Conservation (phyloP, 495 filamentous ascomycete genomes). For the Cercophora sp. region DNA sequence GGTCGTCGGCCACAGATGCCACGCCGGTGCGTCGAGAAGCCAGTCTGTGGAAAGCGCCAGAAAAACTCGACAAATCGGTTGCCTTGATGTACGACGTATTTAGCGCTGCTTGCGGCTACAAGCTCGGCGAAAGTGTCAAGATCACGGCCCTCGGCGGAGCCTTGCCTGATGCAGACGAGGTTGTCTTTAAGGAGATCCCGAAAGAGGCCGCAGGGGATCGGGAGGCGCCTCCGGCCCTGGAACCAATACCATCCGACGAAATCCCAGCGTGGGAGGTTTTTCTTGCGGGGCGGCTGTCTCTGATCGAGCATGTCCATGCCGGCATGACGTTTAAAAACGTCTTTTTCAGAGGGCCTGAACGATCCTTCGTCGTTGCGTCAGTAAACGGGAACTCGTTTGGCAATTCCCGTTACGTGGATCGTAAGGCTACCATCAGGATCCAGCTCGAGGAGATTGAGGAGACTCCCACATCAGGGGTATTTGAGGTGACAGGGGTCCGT, state of each 20-base stretch:
- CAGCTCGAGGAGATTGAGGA: slow-evolving; percentile 2
- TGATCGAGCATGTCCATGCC: slow-evolving; percentile 45
- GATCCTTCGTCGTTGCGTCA: slow-evolving; percentile 44
- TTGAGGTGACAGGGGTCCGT: slow-evolving; percentile 50
- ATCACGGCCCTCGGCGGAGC: slow-evolving; percentile 39
- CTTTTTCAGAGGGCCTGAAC: slow-evolving; percentile 38
- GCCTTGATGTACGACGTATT: slow-evolving; percentile 64
- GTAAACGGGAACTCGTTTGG: slow-evolving; percentile 39
- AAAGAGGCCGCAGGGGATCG: background rate
- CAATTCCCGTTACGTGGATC: slow-evolving; percentile 37
- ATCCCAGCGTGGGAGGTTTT: slow-evolving; percentile 28
- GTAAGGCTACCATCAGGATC: slow-evolving; percentile 35
- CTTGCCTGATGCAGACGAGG: slow-evolving; percentile 36
- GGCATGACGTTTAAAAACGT: slow-evolving; percentile 48
- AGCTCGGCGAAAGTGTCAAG: slow-evolving; percentile 56
- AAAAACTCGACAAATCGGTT: slow-evolving; percentile 60
- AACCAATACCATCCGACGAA: slow-evolving; percentile 18
- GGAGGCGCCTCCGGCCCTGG: background rate
- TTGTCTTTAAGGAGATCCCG: slow-evolving; percentile 31
- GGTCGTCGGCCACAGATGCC: slow-evolving; percentile 20
- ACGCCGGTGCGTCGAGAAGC: slow-evolving; percentile 47
- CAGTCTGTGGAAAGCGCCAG: slow-evolving; percentile 60
- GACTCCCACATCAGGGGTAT: slow-evolving; percentile 25
- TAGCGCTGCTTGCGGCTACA: slow-evolving; percentile 60
- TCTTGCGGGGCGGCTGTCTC: slow-evolving; percentile 27